Percentiles rank a stretch among this genome's conserved stretches.
phyloP scores from a whole-genome alignment of 2,329 filamentous ascomycete genomes.

The Emydomyces testavorans region DNA sequence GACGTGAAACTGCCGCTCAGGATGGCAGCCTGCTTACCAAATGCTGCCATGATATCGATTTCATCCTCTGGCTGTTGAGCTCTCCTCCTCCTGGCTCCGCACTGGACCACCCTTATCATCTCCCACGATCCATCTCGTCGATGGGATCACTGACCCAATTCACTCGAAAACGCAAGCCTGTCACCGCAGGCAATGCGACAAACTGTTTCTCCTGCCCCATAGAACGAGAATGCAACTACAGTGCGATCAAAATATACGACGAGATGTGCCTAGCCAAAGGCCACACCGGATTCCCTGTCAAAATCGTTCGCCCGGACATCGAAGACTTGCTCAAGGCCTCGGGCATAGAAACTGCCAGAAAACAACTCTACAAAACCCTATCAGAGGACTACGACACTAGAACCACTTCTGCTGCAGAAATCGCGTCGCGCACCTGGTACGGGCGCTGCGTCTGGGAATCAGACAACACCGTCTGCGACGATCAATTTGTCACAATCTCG shows the following conservation, averaged over 20 bases:
- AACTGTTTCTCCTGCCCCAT: slow-evolving; percentile 76
- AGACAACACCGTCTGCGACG: slow-evolving; percentile 88
- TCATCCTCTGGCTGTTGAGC: slow-evolving; percentile 81
- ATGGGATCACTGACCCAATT: slow-evolving; percentile 69
- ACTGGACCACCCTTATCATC: slow-evolving; percentile 46
- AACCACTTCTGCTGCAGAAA: slow-evolving; percentile 41
- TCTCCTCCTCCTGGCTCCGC: slow-evolving; percentile 47
- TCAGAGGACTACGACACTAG: slow-evolving; percentile 46
- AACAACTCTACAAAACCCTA: slow-evolving; percentile 40
- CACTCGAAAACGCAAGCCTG: slow-evolving; percentile 62
- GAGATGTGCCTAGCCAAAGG: slow-evolving; percentile 55
- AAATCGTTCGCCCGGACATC: slow-evolving; percentile 83
- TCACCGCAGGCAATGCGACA: slow-evolving; percentile 60
- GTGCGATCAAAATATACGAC: slow-evolving; percentile 70
- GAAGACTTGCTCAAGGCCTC: slow-evolving; percentile 53
- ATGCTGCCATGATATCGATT: slow-evolving; percentile 90
- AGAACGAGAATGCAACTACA: slow-evolving; percentile 69
- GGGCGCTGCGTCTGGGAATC: slow-evolving; percentile 90
- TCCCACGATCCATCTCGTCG: slow-evolving; percentile 65
- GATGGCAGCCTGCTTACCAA: slow-evolving; percentile 76
- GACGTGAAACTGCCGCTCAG: slow-evolving; percentile 62
- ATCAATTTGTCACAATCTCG: slow-evolving; percentile 75
- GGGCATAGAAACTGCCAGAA: slow-evolving; percentile 41
- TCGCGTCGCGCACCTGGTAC: slow-evolving; percentile 55
- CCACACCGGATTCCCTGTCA: slow-evolving; percentile 68